phyloP scores from a whole-genome alignment of 768 basidiomycete species.

The Calocybe gangraenosa region DNA sequence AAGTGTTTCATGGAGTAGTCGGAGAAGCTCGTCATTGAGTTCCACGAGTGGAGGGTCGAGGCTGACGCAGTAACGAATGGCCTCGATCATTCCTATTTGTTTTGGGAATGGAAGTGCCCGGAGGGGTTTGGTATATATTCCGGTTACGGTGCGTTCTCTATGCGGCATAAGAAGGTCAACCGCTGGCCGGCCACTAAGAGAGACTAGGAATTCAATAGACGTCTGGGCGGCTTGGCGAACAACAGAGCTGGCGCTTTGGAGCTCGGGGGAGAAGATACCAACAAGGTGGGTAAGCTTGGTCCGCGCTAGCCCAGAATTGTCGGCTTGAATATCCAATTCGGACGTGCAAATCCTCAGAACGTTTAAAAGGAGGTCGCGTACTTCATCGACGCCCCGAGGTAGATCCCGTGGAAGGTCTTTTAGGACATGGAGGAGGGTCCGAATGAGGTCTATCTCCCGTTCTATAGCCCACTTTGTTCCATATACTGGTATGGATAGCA shows the following conservation, averaged over 20 bases:
- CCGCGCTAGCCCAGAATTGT: conserved; percentile 38
- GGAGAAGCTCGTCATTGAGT: conserved; percentile 86
- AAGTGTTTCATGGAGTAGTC: conserved; percentile 88
- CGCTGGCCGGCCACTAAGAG: conserved; percentile 65
- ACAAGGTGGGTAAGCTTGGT: conserved; percentile 65
- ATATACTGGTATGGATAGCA: conserved; percentile 67
- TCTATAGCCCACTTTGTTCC: conserved; percentile 79
- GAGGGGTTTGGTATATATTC: conserved; percentile 95
- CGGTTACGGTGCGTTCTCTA: conserved; percentile 81
- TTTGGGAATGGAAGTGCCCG: conserved; percentile 91
- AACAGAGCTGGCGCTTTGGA: conserved; percentile 80
- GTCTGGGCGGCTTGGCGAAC: conserved; percentile 83
- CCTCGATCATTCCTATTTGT: conserved; percentile 98
- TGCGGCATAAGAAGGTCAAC: conserved; percentile 80
- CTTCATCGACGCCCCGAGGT: conserved; percentile 75
- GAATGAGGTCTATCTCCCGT: conserved; percentile 85
- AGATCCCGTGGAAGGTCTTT: conserved; percentile 93
- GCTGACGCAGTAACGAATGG: conserved; percentile 89
- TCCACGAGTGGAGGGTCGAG: conserved; percentile 88
- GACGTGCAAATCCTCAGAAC: conserved; percentile 61
- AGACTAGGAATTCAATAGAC: conserved; percentile 74
- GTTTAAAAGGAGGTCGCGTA: conserved; percentile 68
- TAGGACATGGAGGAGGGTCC: conserved; percentile 84
- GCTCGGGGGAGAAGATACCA: conserved; percentile 83
- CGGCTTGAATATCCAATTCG: conserved; percentile 40